Evolutionary conservation across 805 yeast genomes (phyloP).

Genomic region (Saturnispora quitensis): DNA sequence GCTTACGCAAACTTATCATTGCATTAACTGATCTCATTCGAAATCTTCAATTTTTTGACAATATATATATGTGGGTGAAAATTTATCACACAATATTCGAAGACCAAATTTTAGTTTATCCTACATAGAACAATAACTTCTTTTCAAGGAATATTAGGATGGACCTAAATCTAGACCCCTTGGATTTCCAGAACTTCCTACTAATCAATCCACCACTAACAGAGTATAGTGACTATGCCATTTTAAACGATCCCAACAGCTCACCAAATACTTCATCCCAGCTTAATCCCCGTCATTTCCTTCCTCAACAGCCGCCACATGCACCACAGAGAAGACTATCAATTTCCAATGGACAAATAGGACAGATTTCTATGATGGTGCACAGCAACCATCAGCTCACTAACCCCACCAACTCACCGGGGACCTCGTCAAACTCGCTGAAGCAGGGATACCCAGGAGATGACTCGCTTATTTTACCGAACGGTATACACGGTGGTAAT

Average conservation of each 20-base stretch:
- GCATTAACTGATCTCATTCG: background rate
- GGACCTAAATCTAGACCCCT: slow-evolving; percentile 27
- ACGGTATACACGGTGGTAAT: slow-evolving; percentile 1
- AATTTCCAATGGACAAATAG: slow-evolving; percentile 78
- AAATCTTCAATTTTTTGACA: background rate
- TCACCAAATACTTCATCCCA: background rate
- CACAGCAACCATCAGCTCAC: slow-evolving; percentile 9
- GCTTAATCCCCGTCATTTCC: background rate
- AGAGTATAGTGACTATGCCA: slow-evolving; percentile 22
- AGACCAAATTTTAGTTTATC: background rate
- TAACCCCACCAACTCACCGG: slow-evolving; percentile 4
- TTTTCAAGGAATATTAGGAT: background rate
- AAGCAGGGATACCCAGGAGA: background rate
- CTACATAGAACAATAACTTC: background rate
- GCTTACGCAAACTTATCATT: background rate
- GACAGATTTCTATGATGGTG: slow-evolving; percentile 43
- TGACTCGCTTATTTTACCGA: background rate
- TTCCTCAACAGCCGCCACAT: background rate
- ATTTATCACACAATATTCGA: background rate
- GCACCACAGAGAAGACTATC: slow-evolving; percentile 59
- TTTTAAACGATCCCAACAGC: slow-evolving; percentile 5
- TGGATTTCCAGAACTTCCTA: slow-evolving; percentile 29
- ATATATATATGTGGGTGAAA: background rate
- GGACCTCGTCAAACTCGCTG: background rate
- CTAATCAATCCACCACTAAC: slow-evolving; percentile 30